Conservation (phyloP, 2,329 filamentous ascomycete species). For the Aspergillus sp. region DNA sequence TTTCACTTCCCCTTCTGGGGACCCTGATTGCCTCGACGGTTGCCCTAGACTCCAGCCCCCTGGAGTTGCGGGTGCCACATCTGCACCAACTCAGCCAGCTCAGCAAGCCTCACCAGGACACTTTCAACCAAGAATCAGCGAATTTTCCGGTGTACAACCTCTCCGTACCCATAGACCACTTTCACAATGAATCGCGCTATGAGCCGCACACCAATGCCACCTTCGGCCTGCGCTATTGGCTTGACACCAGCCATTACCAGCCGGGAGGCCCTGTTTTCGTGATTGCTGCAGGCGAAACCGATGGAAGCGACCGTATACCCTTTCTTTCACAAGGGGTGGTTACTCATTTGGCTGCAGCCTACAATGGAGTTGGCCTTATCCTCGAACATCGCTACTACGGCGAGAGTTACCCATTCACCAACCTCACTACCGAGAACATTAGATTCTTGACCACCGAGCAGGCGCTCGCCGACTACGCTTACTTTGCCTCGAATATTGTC, state of each 20-base stretch:
- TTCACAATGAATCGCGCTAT: slow-evolving; percentile 76
- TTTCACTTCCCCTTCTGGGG: not conserved
- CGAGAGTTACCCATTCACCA: slow-evolving; percentile 66
- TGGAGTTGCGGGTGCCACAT: not conserved
- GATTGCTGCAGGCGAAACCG: slow-evolving; percentile 68
- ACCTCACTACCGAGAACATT: slow-evolving; percentile 69
- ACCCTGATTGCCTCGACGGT: not conserved
- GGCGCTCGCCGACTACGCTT: slow-evolving; percentile 76
- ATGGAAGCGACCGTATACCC: slow-evolving; percentile 49
- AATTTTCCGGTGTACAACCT: slow-evolving; percentile 49
- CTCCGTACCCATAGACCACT: slow-evolving; percentile 71
- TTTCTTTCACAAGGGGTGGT: slow-evolving; percentile 79
- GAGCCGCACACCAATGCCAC: slow-evolving; percentile 70
- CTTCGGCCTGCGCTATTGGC: slow-evolving; percentile 79
- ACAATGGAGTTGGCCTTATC: slow-evolving; percentile 73
- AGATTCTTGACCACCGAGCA: slow-evolving; percentile 84
- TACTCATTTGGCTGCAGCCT: slow-evolving; percentile 68
- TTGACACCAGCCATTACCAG: slow-evolving; percentile 74
- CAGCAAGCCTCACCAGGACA: not conserved
- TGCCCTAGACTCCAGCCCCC: not conserved
- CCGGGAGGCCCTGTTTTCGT: slow-evolving; percentile 79
- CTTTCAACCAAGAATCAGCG: not conserved
- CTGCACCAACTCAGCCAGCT: not conserved
- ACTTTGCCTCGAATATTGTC: slow-evolving; percentile 72
- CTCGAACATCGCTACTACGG: slow-evolving; percentile 90